phyloP scores from a whole-genome alignment of 2,329 filamentous ascomycete species.

The Leptographium wingfieldii region DNA sequence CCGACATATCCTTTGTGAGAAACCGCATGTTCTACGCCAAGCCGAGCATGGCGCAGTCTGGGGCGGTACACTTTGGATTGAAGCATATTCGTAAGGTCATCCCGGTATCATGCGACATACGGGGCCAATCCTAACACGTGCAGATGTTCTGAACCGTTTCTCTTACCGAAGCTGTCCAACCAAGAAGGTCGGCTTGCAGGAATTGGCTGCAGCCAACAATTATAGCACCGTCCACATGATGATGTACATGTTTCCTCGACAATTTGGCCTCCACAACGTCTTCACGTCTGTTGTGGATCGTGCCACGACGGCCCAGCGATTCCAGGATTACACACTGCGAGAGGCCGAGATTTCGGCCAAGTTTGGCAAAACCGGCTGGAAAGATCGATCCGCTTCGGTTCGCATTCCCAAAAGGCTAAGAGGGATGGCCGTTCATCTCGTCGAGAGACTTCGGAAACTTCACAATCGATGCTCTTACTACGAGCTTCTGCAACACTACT shows the following conservation, averaged over 20 bases:
- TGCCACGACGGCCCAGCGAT: constrained; percentile 54
- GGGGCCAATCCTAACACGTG: not conserved
- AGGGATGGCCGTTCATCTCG: constrained; percentile 44
- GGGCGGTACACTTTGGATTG: constrained; percentile 59
- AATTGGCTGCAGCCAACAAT: constrained; percentile 19
- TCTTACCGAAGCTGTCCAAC: constrained; percentile 25
- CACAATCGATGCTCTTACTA: constrained; percentile 68
- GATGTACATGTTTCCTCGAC: constrained; percentile 88
- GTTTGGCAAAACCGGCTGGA: constrained; percentile 18
- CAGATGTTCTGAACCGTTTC: constrained; percentile 73
- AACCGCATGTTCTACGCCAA: constrained; percentile 79
- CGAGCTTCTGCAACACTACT: constrained; percentile 71
- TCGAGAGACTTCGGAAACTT: constrained; percentile 54
- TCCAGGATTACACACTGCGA: constrained; percentile 75
- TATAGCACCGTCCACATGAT: constrained; percentile 56
- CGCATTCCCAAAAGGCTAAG: constrained; percentile 55
- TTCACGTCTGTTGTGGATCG: constrained; percentile 60
- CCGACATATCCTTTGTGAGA: constrained; percentile 62
- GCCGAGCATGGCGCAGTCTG: constrained; percentile 55
- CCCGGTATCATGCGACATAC: constrained; percentile 5
- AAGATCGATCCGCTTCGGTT: constrained; percentile 12
- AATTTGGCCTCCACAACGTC: constrained; percentile 86
- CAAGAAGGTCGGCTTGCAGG: constrained; percentile 13
- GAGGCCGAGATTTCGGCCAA: constrained; percentile 61
- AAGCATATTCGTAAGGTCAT: constrained; percentile 59